A percentile compares a stretch with the other conserved stretches of the same genome.
These are phyloP conservation scores for Pythium phragmiticola DNA, from an alignment of 352 stramenopile species.

Conservation along the genomic window DNA sequence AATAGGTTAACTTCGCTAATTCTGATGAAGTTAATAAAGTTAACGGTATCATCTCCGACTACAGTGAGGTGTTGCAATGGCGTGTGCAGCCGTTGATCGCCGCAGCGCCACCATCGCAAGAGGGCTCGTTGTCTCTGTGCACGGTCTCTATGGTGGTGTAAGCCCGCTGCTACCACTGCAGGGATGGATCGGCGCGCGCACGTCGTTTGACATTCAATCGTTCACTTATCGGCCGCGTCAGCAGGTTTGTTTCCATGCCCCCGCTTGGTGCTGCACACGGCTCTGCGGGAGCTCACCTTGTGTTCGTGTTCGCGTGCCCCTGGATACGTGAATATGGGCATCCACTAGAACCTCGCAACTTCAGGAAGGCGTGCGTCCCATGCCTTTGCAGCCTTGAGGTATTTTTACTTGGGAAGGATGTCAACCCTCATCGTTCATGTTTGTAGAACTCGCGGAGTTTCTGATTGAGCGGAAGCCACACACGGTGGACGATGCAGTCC, in stretches of 20 bases:
- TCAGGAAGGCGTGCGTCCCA: constrained; percentile 13
- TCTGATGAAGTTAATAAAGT: too few relatives aligned
- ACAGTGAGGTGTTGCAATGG: constrained; percentile 29
- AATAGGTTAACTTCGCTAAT: too few relatives aligned
- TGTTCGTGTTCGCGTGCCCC: neutral
- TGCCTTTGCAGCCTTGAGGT: neutral
- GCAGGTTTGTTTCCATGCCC: constrained; percentile 30
- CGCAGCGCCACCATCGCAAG: constrained; percentile 42
- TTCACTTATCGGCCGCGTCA: constrained; percentile 48
- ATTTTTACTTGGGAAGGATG: neutral
- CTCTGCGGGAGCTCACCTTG: neutral
- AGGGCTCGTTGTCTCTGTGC: constrained; percentile 60
- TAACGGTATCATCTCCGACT: too few relatives aligned
- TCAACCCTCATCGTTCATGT: neutral
- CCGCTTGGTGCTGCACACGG: neutral
- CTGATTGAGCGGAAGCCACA: constrained; percentile 64
- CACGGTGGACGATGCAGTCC: constrained; percentile 45
- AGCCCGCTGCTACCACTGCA: constrained; percentile 51
- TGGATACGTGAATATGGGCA: neutral
- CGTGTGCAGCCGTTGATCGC: constrained; percentile 43
- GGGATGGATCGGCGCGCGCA: constrained; percentile 35
- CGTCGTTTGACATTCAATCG: constrained; percentile 42
- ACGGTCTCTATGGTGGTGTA: constrained; percentile 56
- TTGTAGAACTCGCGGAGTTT: constrained; percentile 43
- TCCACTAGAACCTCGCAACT: constrained; percentile 1